These are phyloP conservation scores for Taphrina pruni DNA, from an alignment of 1,139 yeast species.

Conservation along the genomic window DNA sequence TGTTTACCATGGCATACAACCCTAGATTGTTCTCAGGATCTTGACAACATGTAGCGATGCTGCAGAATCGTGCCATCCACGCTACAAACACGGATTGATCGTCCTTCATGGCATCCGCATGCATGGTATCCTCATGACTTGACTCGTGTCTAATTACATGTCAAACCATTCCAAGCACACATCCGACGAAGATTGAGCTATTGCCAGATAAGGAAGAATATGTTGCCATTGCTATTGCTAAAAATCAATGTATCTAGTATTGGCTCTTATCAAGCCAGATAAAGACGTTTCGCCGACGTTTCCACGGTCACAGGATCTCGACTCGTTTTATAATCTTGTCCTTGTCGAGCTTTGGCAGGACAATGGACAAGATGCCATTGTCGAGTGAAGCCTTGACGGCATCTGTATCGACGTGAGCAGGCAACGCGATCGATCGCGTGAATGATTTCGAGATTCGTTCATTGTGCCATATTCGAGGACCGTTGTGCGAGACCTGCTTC, in stretches of 20 bases:
- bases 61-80: too few species aligned
- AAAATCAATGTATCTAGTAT: too few species aligned
- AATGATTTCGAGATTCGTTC: slow-evolving; percentile 46
- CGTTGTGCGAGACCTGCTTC: background rate
- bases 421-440: slow-evolving; percentile 46
- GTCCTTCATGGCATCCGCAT: too few species aligned
- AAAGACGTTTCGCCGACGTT: background rate
- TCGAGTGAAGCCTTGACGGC: slow-evolving; percentile 60
- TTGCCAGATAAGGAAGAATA: background rate
- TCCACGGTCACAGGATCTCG: slow-evolving; percentile 4
- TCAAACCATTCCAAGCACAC: background rate
- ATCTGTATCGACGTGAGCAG: slow-evolving; percentile 57
- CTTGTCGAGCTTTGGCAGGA: slow-evolving; percentile 56
- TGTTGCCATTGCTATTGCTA: slow-evolving; percentile 1
- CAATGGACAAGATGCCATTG: slow-evolving; percentile 61
- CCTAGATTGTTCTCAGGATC: too few species aligned
- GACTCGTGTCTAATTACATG: too few species aligned
- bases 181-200: background rate
- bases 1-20: too few species aligned
- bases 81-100: too few species aligned
- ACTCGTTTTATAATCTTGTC: slow-evolving; percentile 35
- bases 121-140: too few species aligned
- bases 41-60: too few species aligned
- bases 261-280: background rate
- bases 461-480: slow-evolving; percentile 38